These are phyloP conservation scores for Globisporangium camurandrum DNA, from an alignment of 352 stramenopile genomes.

Conservation along the genomic window DNA sequence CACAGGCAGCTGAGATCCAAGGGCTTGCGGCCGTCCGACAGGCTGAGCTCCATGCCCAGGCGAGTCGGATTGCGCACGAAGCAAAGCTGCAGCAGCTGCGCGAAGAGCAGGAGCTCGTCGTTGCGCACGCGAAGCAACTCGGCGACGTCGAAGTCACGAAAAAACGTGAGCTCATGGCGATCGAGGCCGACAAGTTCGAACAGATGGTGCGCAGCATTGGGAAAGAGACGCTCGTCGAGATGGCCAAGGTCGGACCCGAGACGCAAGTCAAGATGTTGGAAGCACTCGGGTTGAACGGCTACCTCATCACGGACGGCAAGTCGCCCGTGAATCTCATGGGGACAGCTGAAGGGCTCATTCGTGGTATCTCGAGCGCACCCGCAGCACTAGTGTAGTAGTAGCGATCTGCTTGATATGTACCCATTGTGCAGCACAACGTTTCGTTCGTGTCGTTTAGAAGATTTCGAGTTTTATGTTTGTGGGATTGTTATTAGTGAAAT, in stretches of 20 bases:
- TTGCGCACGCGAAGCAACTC: slow-evolving; percentile 48
- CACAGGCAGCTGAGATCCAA: slow-evolving; percentile 68
- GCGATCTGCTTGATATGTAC: background rate
- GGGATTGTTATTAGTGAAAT: too few species aligned
- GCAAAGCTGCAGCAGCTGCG: slow-evolving; percentile 40
- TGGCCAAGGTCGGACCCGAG: slow-evolving; percentile 62
- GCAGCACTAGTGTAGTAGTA: slow-evolving; percentile 4
- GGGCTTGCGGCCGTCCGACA: slow-evolving; percentile 60
- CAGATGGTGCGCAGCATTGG: slow-evolving; percentile 73
- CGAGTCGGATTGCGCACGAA: slow-evolving; percentile 65
- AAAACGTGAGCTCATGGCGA: slow-evolving; percentile 72
- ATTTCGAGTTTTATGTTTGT: too few species aligned
- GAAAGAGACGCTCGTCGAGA: slow-evolving; percentile 66
- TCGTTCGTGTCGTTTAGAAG: too few species aligned
- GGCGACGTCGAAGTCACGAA: slow-evolving; percentile 62
- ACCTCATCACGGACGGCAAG: slow-evolving; percentile 81
- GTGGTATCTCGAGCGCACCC: slow-evolving; percentile 45
- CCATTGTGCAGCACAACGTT: too few species aligned
- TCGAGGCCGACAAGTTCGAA: slow-evolving; percentile 77
- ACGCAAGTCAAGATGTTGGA: slow-evolving; percentile 76
- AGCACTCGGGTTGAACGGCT: slow-evolving; percentile 67
- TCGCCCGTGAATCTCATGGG: slow-evolving; percentile 70
- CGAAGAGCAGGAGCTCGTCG: slow-evolving; percentile 54
- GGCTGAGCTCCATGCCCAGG: slow-evolving; percentile 53
- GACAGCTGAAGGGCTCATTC: slow-evolving; percentile 68